phyloP scores from a whole-genome alignment of 768 basidiomycete genomes.

The Suillus subluteus region DNA sequence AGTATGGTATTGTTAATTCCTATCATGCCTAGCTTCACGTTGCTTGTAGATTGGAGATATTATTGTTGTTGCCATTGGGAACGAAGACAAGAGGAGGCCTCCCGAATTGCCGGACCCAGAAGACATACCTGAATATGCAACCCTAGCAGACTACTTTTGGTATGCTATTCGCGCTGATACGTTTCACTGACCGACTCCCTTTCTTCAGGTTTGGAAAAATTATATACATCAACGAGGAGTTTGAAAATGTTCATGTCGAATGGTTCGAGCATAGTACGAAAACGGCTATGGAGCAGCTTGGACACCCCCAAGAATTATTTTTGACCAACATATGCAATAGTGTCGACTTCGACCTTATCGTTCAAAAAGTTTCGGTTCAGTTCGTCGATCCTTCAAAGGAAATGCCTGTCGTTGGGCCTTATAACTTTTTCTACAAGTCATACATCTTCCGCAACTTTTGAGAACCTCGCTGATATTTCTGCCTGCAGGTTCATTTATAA shows the following conservation, averaged over 20 bases:
- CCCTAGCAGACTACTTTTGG: slow-evolving; percentile 69
- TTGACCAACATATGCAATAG: slow-evolving; percentile 57
- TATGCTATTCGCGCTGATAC: slow-evolving; percentile 26
- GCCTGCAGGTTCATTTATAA: slow-evolving; percentile 54
- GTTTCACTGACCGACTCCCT: slow-evolving; percentile 2
- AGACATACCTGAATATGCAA: slow-evolving; percentile 41
- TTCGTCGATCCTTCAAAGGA: slow-evolving; percentile 31
- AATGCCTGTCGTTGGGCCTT: slow-evolving; percentile 30
- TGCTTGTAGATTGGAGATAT: slow-evolving; percentile 61
- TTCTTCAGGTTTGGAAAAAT: slow-evolving; percentile 69
- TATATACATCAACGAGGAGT: slow-evolving; percentile 49
- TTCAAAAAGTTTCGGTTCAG: slow-evolving; percentile 53
- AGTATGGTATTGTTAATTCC: slow-evolving; percentile 31
- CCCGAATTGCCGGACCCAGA: slow-evolving; percentile 39
- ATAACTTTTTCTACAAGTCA: slow-evolving; percentile 64
- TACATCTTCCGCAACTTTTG: slow-evolving; percentile 11
- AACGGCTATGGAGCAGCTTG: slow-evolving; percentile 63
- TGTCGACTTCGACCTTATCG: slow-evolving; percentile 41
- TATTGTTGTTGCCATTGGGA: slow-evolving; percentile 52
- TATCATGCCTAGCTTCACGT: slow-evolving; percentile 10
- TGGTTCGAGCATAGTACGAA: slow-evolving; percentile 76
- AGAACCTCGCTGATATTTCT: slow-evolving; percentile 1
- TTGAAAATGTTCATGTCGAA: slow-evolving; percentile 59
- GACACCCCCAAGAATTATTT: slow-evolving; percentile 67
- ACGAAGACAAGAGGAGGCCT: slow-evolving; percentile 30